phyloP scores from a whole-genome alignment of 2,329 filamentous ascomycete species.

The Blumeriella jaapii region DNA sequence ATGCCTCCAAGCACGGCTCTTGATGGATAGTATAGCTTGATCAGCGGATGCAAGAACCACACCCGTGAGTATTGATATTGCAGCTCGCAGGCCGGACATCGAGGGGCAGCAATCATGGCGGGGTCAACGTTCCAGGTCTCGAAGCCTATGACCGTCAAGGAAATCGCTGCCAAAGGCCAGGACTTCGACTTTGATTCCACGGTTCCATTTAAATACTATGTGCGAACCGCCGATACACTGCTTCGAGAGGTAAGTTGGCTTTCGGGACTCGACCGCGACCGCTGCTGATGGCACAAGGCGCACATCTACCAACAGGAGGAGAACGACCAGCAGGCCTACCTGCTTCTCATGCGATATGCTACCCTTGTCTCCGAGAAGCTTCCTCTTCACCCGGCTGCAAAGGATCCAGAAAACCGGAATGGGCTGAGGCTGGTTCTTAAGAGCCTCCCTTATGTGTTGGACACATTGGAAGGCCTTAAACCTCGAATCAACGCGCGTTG shows the following conservation, averaged over 20 bases:
- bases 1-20: too few species aligned
- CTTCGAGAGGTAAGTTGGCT: conserved; percentile 58
- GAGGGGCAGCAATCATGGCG: conserved; percentile 19
- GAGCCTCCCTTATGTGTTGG: conserved; percentile 42
- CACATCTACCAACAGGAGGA: conserved; percentile 75
- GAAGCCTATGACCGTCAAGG: conserved; percentile 58
- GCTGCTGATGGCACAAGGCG: conserved; percentile 41
- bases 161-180: conserved; percentile 64
- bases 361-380: conserved; percentile 71
- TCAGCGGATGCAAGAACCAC: too few species aligned
- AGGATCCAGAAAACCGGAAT: conserved; percentile 45
- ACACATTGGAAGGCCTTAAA: conserved; percentile 63
- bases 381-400: conserved; percentile 63
- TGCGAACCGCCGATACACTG: conserved; percentile 67
- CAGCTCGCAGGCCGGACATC: too few species aligned
- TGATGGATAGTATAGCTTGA: too few species aligned
- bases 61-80: too few species aligned
- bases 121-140: conserved; percentile 18
- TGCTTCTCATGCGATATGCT: conserved; percentile 83
- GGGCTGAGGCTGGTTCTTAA: conserved; percentile 45
- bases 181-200: conserved; percentile 71
- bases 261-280: not conserved
- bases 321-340: conserved; percentile 78
- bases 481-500: conserved; percentile 64
- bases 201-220: conserved; percentile 70